Percentiles rank a stretch among this genome's conserved stretches.
These are phyloP conservation scores for Septoria petroselini DNA, from an alignment of 2,329 filamentous ascomycete species.

Conservation along the genomic window DNA sequence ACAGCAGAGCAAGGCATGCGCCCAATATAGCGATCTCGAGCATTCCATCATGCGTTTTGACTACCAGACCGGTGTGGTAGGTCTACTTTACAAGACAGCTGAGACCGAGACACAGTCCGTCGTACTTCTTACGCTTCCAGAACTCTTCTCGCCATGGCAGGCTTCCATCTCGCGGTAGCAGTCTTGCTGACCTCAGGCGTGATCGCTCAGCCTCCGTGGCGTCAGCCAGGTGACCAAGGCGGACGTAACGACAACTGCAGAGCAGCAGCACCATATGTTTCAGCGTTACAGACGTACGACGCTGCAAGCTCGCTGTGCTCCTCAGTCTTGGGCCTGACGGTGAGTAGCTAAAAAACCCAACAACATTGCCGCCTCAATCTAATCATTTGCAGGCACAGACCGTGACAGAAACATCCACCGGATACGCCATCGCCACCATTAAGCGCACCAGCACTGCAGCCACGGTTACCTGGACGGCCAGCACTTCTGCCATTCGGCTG, in stretches of 20 bases:
- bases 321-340: slow-evolving; percentile 7
- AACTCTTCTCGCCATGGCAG: not conserved
- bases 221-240: not conserved
- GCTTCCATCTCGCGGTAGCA: not conserved
- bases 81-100: slow-evolving; percentile 1
- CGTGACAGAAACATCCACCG: not conserved
- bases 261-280: slow-evolving; percentile 10
- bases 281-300: slow-evolving; percentile 6
- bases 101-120: not conserved
- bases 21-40: slow-evolving; percentile 4
- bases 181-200: not conserved
- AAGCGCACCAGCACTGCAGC: not conserved
- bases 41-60: slow-evolving; percentile 9
- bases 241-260: slow-evolving; percentile 4
- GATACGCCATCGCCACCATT: not conserved
- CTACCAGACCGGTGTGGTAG: not conserved
- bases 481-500: not conserved
- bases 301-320: slow-evolving; percentile 11
- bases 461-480: not conserved
- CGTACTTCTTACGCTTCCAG: not conserved
- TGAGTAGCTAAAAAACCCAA: not conserved
- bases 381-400: slow-evolving; percentile 1
- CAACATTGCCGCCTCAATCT: not conserved
- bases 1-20: slow-evolving; percentile 6
- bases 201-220: slow-evolving; percentile 4